Conservation (phyloP, 1,139 yeast genomes). For the Scheffersomyces titani region DNA sequence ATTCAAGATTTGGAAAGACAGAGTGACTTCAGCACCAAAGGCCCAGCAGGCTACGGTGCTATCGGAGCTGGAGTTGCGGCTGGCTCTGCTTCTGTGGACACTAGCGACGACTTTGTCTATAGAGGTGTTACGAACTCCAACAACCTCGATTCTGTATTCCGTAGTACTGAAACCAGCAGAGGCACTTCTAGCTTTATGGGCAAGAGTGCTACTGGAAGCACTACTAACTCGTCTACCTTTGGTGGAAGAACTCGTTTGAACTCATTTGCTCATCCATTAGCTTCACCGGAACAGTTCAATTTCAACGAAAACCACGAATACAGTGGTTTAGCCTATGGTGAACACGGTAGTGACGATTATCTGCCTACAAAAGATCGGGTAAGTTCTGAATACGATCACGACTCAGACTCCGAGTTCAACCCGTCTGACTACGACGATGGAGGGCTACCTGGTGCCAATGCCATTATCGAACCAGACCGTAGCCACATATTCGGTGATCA, state of each 20-base stretch:
- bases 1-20: slow-evolving; percentile 26
- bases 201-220: slow-evolving; percentile 12
- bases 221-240: slow-evolving; percentile 3
- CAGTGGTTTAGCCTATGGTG: slow-evolving; percentile 1
- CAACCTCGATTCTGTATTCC: slow-evolving; percentile 45
- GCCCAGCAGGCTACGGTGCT: slow-evolving; percentile 9
- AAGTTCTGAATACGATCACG: slow-evolving; percentile 7
- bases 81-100: slow-evolving; percentile 9
- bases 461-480: slow-evolving; percentile 4
- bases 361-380: slow-evolving; percentile 7
- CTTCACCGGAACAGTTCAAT: slow-evolving; percentile 15
- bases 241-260: slow-evolving; percentile 7
- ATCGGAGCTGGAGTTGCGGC: slow-evolving; percentile 14
- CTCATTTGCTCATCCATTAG: slow-evolving; percentile 10
- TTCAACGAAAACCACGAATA: slow-evolving; percentile 15
- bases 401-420: slow-evolving; percentile 14
- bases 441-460: slow-evolving; percentile 13
- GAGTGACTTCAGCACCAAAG: slow-evolving; percentile 17
- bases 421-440: slow-evolving; percentile 22
- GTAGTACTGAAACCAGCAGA: slow-evolving; percentile 26
- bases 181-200: slow-evolving; percentile 12
- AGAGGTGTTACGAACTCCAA: slow-evolving; percentile 50
- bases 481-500: slow-evolving; percentile 7
- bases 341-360: slow-evolving; percentile 4
- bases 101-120: slow-evolving; percentile 38